phyloP scores from a whole-genome alignment of 2,329 filamentous ascomycete genomes.

The Simplicillium aogashimaense region DNA sequence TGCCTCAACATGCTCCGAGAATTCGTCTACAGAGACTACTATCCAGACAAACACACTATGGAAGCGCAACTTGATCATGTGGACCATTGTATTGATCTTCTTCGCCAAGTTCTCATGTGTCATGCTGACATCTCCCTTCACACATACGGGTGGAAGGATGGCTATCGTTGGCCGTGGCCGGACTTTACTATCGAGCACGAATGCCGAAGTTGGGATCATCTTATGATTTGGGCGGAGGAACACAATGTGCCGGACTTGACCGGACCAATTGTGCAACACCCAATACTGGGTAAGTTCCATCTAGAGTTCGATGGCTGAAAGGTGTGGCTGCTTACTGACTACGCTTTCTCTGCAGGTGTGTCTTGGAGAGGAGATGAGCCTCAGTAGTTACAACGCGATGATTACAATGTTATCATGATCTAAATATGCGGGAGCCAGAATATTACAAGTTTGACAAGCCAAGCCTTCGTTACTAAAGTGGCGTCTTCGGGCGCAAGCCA shows the following conservation, averaged over 20 bases:
- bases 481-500: too few relatives aligned
- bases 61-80: constrained; percentile 7
- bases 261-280: constrained; percentile 2
- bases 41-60: constrained; percentile 6
- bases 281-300: not conserved
- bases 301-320: not conserved
- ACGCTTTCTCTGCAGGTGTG: too few relatives aligned
- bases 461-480: too few relatives aligned
- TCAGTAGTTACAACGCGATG: too few relatives aligned
- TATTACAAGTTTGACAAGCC: too few relatives aligned
- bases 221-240: constrained; percentile 3
- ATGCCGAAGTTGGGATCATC: constrained; percentile 7
- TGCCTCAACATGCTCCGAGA: constrained; percentile 7
- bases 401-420: too few relatives aligned
- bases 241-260: constrained; percentile 1
- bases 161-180: constrained; percentile 5
- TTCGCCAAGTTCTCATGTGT: constrained; percentile 10
- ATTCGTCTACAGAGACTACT: constrained; percentile 8
- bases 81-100: constrained; percentile 10
- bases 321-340: too few relatives aligned
- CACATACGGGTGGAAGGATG: constrained; percentile 7
- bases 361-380: too few relatives aligned
- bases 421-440: too few relatives aligned
- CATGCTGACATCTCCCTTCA: constrained; percentile 7
- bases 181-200: constrained; percentile 4